A percentile compares a stretch with the other conserved stretches of the same genome.
Conservation (phyloP, 495 filamentous ascomycete genomes). For the Poronia punctata region DNA sequence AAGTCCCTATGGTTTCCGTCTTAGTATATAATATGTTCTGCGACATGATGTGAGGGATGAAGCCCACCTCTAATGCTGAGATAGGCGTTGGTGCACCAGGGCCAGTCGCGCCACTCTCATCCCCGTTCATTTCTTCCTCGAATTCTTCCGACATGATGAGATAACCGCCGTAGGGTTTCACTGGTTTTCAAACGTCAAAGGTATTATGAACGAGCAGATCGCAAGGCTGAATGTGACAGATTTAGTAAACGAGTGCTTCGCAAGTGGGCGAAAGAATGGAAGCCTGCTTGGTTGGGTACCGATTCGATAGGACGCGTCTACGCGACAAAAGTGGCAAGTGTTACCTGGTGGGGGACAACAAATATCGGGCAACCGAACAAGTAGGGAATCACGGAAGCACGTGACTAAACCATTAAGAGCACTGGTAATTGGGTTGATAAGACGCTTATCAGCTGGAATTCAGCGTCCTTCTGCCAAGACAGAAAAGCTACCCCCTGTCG, state of each 20-base stretch:
- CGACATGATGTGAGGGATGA: not conserved
- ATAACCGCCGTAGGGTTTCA: no score
- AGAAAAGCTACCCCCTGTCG: no score
- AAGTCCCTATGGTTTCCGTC: slow-evolving; percentile 49
- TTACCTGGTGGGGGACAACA: slow-evolving; percentile 18
- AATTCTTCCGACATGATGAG: slow-evolving; percentile 33
- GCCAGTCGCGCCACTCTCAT: slow-evolving; percentile 52
- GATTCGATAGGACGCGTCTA: slow-evolving; percentile 14
- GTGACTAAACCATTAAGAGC: slow-evolving; percentile 16
- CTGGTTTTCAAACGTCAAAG: not conserved
- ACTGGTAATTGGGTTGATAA: no score
- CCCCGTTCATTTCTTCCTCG: slow-evolving; percentile 33
- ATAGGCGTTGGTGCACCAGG: slow-evolving; percentile 96
- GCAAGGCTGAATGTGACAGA: not conserved
- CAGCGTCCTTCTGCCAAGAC: no score
- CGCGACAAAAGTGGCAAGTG: slow-evolving; percentile 15
- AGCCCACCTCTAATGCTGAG: slow-evolving; percentile 69
- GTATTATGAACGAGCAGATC: not conserved
- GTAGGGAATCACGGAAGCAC: slow-evolving; percentile 23
- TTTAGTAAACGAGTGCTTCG: no score
- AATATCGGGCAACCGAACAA: slow-evolving; percentile 1
- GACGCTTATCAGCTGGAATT: no score
- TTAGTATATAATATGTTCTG: not conserved
- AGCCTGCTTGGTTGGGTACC: no score
- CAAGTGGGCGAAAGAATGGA: no score